Conservation (phyloP, 768 basidiomycete genomes). For the Suillus hirtellus region DNA sequence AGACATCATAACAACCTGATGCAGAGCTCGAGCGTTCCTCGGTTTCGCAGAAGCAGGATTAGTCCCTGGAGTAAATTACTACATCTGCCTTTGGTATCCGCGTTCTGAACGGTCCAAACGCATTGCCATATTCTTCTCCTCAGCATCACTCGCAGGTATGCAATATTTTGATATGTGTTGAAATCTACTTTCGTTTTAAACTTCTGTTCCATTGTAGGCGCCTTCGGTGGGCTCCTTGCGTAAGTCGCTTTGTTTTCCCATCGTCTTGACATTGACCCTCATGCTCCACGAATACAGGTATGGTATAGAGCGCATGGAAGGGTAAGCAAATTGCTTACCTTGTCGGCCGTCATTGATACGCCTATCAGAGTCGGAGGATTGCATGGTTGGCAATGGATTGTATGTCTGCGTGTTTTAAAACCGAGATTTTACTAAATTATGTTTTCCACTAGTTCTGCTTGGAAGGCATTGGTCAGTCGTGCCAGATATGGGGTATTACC, state of each 20-base stretch:
- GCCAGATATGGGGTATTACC: not conserved
- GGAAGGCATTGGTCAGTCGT: slow-evolving; percentile 28
- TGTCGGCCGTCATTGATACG: not conserved
- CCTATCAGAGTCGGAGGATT: slow-evolving; percentile 24
- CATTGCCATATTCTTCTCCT: slow-evolving; percentile 64
- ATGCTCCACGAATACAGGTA: slow-evolving; percentile 26
- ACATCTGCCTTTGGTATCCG: slow-evolving; percentile 61
- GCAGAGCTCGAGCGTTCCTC: slow-evolving; percentile 43
- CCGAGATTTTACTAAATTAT: not conserved
- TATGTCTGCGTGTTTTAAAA: slow-evolving; percentile 16
- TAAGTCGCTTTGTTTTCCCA: slow-evolving; percentile 24
- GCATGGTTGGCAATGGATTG: slow-evolving; percentile 41
- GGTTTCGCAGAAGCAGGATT: slow-evolving; percentile 50
- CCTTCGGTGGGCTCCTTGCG: slow-evolving; percentile 51
- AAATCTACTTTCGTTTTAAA: not conserved
- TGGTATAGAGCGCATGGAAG: slow-evolving; percentile 35
- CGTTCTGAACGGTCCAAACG: slow-evolving; percentile 56
- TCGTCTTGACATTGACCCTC: not conserved
- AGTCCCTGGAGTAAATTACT: slow-evolving; percentile 42
- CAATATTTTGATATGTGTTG: not conserved
- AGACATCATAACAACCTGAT: not conserved
- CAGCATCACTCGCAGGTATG: slow-evolving; percentile 53
- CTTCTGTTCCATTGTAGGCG: slow-evolving; percentile 23
- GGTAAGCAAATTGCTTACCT: slow-evolving; percentile 29
- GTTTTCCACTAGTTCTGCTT: slow-evolving; percentile 29